Percentiles rank a stretch among this genome's conserved stretches.
phyloP scores from a whole-genome alignment of 371 early-diverging fungal species.

The Funneliformis caledonium region DNA sequence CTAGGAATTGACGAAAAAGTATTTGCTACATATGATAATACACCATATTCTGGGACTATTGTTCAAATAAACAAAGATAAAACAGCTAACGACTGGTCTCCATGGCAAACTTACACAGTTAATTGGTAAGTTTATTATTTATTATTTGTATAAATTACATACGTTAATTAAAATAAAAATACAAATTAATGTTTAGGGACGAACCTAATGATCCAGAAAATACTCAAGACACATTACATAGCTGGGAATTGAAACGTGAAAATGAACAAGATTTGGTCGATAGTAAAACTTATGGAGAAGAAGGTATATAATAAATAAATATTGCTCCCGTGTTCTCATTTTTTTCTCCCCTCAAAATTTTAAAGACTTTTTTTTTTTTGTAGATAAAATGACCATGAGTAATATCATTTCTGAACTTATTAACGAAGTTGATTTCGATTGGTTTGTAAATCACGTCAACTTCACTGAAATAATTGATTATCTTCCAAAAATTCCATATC shows the following conservation, averaged over 20 bases:
- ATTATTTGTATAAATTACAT: neutral
- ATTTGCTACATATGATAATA: neutral
- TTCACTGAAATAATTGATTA: slow-evolving; percentile 2
- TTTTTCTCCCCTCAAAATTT: neutral
- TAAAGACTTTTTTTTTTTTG: neutral
- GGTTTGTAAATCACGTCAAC: neutral
- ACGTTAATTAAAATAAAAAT: neutral
- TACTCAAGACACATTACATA: neutral
- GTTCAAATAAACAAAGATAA: neutral
- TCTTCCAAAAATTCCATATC: neutral
- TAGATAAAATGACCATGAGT: neutral
- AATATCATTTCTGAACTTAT: neutral
- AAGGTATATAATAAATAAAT: neutral
- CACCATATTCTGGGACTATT: neutral
- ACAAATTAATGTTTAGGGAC: neutral
- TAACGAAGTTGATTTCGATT: neutral
- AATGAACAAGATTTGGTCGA: neutral
- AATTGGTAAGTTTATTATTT: neutral
- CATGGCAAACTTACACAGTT: neutral
- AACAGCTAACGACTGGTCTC: neutral
- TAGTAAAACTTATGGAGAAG: neutral
- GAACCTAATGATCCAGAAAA: neutral
- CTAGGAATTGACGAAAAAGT: neutral
- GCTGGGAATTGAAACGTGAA: slow-evolving; percentile 9
- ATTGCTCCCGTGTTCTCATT: neutral